A percentile compares a stretch with the other conserved stretches of the same genome.
phyloP scores from a whole-genome alignment of 306 rosid genomes.

The Calophaca sinica region DNA sequence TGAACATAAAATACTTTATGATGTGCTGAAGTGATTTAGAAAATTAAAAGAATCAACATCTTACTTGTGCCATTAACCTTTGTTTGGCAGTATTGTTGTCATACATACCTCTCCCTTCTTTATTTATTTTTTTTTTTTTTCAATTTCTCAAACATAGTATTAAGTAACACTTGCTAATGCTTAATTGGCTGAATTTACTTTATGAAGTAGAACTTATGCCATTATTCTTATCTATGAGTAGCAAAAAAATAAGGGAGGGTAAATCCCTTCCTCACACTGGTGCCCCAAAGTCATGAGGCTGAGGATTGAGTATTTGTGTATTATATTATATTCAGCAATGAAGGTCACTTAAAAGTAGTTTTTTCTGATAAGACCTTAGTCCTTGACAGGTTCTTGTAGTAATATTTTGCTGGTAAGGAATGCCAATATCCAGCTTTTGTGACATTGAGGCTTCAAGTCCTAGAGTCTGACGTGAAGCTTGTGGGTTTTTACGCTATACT shows the following conservation, averaged over 20 bases:
- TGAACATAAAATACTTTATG: slow-evolving; percentile 21
- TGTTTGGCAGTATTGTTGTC: not conserved
- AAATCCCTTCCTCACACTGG: slow-evolving; percentile 8
- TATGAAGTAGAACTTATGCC: slow-evolving; percentile 26
- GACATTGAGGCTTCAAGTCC: slow-evolving; percentile 18
- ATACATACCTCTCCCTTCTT: not conserved
- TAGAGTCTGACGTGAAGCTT: slow-evolving; percentile 15
- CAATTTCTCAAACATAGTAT: not conserved
- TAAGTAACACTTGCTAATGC: slow-evolving; percentile 34
- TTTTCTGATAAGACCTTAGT: slow-evolving; percentile 6
- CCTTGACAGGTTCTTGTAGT: slow-evolving; percentile 6
- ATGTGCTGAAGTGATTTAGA: slow-evolving; percentile 24
- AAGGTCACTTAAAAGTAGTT: slow-evolving; percentile 5
- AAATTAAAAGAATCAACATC: slow-evolving; percentile 24
- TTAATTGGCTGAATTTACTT: slow-evolving; percentile 9
- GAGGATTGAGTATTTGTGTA: not conserved
- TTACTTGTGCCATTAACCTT: slow-evolving; percentile 20
- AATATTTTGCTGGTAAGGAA: slow-evolving; percentile 18
- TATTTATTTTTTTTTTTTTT: slow-evolving; percentile 27
- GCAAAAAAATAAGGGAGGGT: not conserved
- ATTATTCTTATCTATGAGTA: slow-evolving; percentile 9
- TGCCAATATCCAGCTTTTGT: not conserved
- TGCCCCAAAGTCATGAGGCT: not conserved
- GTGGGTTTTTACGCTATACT: slow-evolving; percentile 12
- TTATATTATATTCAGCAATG: not conserved